These are phyloP conservation scores for Sarocladium strictum DNA, from an alignment of 2,329 filamentous ascomycete species.

Conservation along the genomic window DNA sequence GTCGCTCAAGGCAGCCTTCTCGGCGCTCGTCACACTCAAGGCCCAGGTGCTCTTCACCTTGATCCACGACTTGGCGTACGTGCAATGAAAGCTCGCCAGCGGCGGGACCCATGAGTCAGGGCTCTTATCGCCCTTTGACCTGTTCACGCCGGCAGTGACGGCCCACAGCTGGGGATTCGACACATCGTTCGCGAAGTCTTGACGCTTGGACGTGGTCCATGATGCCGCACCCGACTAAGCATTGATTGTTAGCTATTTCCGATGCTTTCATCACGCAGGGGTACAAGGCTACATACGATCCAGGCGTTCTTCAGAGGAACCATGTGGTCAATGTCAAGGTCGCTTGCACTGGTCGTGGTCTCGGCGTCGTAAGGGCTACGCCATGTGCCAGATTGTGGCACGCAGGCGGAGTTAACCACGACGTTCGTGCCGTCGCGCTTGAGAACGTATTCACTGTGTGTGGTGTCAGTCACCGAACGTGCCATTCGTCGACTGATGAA, in stretches of 20 bases:
- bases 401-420: slow-evolving; percentile 51
- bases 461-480: neutral
- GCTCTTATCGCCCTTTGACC: slow-evolving; percentile 64
- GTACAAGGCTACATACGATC: slow-evolving; percentile 44
- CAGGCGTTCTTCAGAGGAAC: slow-evolving; percentile 77
- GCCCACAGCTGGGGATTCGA: slow-evolving; percentile 70
- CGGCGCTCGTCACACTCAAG: slow-evolving; percentile 62
- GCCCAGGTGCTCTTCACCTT: slow-evolving; percentile 69
- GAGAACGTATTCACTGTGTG: slow-evolving; percentile 56
- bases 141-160: slow-evolving; percentile 73
- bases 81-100: slow-evolving; percentile 65
- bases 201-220: slow-evolving; percentile 64
- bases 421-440: slow-evolving; percentile 67
- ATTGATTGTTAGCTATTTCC: too few species aligned
- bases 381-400: slow-evolving; percentile 63
- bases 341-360: slow-evolving; percentile 60
- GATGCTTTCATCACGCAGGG: too few species aligned
- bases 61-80: slow-evolving; percentile 71
- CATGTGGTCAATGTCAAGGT: slow-evolving; percentile 79
- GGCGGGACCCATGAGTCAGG: slow-evolving; percentile 75
- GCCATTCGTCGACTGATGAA: neutral
- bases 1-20: slow-evolving; percentile 60
- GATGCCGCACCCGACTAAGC: slow-evolving; percentile 59
- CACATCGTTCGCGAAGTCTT: slow-evolving; percentile 72
- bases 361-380: slow-evolving; percentile 67